A percentile compares a stretch with the other conserved stretches of the same genome.
phyloP scores from a whole-genome alignment of 495 filamentous ascomycete species.

The Xylaria curta region DNA sequence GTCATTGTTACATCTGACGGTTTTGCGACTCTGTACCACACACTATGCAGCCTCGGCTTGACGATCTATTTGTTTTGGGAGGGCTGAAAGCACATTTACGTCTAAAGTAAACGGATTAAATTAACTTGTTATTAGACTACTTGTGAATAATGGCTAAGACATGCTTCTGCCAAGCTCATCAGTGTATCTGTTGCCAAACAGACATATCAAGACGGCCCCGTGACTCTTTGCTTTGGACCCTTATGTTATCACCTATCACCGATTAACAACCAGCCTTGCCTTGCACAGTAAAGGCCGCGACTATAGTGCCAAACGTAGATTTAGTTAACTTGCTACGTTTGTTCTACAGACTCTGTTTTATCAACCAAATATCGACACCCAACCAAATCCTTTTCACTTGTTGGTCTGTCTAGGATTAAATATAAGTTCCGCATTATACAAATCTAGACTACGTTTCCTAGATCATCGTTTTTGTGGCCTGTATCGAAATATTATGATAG shows the following conservation, averaged over 20 bases:
- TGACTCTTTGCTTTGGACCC: background rate
- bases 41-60: background rate
- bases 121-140: background rate
- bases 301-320: background rate
- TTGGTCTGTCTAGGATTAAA: background rate
- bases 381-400: background rate
- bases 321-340: background rate
- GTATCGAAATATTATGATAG: background rate
- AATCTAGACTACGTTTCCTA: background rate
- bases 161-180: background rate
- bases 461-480: background rate
- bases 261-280: background rate
- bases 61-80: background rate
- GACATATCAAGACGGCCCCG: background rate
- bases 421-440: background rate
- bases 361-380: background rate
- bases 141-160: background rate
- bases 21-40: background rate
- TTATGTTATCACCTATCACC: background rate
- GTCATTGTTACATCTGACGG: background rate
- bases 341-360: background rate
- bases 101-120: background rate
- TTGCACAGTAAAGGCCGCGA: background rate
- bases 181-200: background rate
- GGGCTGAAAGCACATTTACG: background rate